These are phyloP conservation scores for Dactylellina sp. DNA, from an alignment of 2,329 filamentous ascomycete species.

Conservation along the genomic window DNA sequence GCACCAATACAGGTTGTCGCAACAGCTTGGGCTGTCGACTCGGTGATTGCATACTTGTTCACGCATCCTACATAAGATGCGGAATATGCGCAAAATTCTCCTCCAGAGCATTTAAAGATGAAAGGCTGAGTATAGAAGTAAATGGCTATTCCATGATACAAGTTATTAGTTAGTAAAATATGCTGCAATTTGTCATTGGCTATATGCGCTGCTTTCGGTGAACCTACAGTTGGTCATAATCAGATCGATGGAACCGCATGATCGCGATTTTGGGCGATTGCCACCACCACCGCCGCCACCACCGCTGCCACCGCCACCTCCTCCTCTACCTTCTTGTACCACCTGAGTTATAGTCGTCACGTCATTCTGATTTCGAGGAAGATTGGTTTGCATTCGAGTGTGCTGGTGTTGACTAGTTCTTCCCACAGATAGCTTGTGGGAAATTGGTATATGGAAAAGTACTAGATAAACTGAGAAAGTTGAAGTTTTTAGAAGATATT, in stretches of 20 bases:
- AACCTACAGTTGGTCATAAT: neutral
- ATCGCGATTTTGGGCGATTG: constrained; percentile 13
- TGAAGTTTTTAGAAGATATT: no score
- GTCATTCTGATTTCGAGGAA: constrained; percentile 4
- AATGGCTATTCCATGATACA: neutral
- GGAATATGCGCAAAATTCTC: constrained; percentile 15
- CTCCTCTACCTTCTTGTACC: constrained; percentile 18
- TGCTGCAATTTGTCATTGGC: no score
- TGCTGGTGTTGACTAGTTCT: neutral
- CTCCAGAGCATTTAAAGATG: neutral
- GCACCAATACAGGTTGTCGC: constrained; percentile 12
- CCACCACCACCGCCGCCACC: constrained; percentile 16
- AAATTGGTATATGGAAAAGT: neutral
- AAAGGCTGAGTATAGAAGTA: neutral
- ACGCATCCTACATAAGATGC: constrained; percentile 26
- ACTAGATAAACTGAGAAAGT: no score
- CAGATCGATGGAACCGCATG: constrained; percentile 14
- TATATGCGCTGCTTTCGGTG: neutral
- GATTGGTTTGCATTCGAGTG: constrained; percentile 10
- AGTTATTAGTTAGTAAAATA: neutral
- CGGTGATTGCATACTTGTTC: neutral
- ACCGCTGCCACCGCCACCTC: constrained; percentile 17
- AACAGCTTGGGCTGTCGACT: neutral
- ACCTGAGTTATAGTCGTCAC: constrained; percentile 2
- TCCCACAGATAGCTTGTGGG: neutral